Evolutionary conservation across 2,329 filamentous ascomycete species (phyloP), one percentile per base, ranked within the genome.

Genomic region (Fusarium illudens): DNA sequence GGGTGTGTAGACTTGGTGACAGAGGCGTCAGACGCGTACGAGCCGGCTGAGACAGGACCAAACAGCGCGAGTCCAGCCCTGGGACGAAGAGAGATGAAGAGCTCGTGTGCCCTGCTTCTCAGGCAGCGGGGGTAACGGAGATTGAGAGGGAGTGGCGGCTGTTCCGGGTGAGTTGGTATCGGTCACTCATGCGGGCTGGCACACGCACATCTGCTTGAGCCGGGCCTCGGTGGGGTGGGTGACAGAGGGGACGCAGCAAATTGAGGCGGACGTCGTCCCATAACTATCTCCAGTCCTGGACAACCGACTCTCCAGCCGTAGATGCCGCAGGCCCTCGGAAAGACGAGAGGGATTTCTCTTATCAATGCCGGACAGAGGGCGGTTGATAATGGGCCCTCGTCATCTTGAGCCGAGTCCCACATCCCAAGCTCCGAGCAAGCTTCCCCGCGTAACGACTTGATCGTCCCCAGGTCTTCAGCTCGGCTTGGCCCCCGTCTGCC

Each of bases 401-500:
- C 59, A 60, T 68, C 19, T 20, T 20, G 13, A 46, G 15, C 25
- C 37, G 44, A 50, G 58, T 48, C 17, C 34, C 19, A 46, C 39
- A 25, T 44, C 30, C 15, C 27, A 44, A 32, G 20, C 46, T 61
- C 34, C 11, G 29, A 33, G 39, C 44, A 39, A 58, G 50, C 46
- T 61, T 67, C 58, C 61, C 64, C 53, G 56, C 52, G 51, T 19
- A 37, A 27, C 39, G 39, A 17, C 20, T n/a, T 37, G 54, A 60
- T 20, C 42, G 34, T n/a, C 37, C 33, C 5, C 30, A 29, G 36
- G 54, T 58, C 56, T 57, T 72, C 71, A 73, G 70, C 71, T 73
- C 36, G 52, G 51, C 62, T 71, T 71, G 58, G 63, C 65, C 44
- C 34, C 61, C 30, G 20, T 60, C 36, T 22, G 17, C 30, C 48